Base-by-base conservation (phyloP, 441 rosid species). In the Brassica balearica region DNA sequence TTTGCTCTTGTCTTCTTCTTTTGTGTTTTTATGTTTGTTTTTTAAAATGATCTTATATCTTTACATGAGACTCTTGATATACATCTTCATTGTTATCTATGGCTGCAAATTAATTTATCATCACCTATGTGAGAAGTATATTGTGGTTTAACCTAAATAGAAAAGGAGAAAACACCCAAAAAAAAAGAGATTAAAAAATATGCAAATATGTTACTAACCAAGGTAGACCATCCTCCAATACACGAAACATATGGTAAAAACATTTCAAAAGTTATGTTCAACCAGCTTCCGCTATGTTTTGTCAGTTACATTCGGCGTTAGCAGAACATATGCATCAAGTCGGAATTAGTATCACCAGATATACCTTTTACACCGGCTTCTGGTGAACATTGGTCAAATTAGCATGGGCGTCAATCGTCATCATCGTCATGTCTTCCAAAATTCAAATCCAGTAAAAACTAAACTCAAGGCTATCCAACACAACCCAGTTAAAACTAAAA, bases 61-160 rank as follows among this genome's bases (percentile, higher is more conserved):
- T 12, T 71, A 71, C 25, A 71, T 80, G 41, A 70, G 15, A 64
- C 62, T 70, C 38, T 65, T 75, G 76, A 64, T 64, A 69, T 72
- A 67, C 59, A n/a, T 64, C 63, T 43, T 48, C 27, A 65, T 73
- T 59, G 51, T 41, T 67, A 59, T 46, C 15, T 32, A 60, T 73
- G 46, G 41, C 51, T 73, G 69, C 65, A 36, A 34, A 73, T 55
- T 32, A 46, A 78, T 73, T 78, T 17, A 48, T 72, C 58, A 34
- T 22, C 41, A 64, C 10, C 75, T 10, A 10, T 9, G 53, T 46
- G 58, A 51, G 20, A 14, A 51, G 58, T 46, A 17, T 68, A 12
- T 5, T 36, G 17, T 17, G 61, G 61, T 56, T 15, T 56, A 19
- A 56, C 11, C 25, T 8, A 2, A 17, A 8, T 17, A 56, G 25